A percentile compares a stretch with the other conserved stretches of the same genome.
These are phyloP conservation scores for Lupinus albus DNA, from an alignment of 306 rosid species.

Conservation along the genomic window DNA sequence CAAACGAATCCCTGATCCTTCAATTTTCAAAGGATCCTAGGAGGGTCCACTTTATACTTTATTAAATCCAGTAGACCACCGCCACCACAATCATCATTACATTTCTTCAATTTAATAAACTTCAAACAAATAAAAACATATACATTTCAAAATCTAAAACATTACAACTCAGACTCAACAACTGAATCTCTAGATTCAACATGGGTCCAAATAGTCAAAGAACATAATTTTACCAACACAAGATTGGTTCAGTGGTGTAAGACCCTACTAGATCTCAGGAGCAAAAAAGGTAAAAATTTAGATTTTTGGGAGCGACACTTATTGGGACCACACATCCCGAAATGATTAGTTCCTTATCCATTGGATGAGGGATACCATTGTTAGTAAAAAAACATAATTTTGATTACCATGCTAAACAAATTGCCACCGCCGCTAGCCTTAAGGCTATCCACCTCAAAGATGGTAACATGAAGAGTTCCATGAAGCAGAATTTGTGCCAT, in stretches of 20 bases:
- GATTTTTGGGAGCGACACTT: too few species aligned
- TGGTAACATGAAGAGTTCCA: constrained; percentile 86
- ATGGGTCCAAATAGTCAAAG: constrained; percentile 2
- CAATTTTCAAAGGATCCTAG: constrained; percentile 14
- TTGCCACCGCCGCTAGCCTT: constrained; percentile 51
- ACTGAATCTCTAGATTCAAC: constrained; percentile 3
- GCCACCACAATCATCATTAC: constrained; percentile 15
- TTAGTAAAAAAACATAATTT: neutral
- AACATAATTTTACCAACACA: neutral
- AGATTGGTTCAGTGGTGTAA: too few species aligned
- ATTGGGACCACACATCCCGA: too few species aligned
- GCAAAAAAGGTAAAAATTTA: too few species aligned
- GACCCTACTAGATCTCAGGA: too few species aligned
- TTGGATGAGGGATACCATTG: too few species aligned
- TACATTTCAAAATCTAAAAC: constrained; percentile 13
- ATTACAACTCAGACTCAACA: neutral
- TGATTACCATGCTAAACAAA: constrained; percentile 66
- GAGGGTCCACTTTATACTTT: constrained; percentile 23
- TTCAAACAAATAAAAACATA: constrained; percentile 27
- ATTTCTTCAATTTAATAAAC: constrained; percentile 14
- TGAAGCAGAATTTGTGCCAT: constrained; percentile 82
- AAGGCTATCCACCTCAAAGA: constrained; percentile 78
- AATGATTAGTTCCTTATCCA: too few species aligned
- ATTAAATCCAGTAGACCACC: constrained; percentile 18
- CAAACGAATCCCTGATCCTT: constrained; percentile 32